These are phyloP conservation scores for Leishmania arabica DNA, from an alignment of 208 protist genomes.

Conservation along the genomic window DNA sequence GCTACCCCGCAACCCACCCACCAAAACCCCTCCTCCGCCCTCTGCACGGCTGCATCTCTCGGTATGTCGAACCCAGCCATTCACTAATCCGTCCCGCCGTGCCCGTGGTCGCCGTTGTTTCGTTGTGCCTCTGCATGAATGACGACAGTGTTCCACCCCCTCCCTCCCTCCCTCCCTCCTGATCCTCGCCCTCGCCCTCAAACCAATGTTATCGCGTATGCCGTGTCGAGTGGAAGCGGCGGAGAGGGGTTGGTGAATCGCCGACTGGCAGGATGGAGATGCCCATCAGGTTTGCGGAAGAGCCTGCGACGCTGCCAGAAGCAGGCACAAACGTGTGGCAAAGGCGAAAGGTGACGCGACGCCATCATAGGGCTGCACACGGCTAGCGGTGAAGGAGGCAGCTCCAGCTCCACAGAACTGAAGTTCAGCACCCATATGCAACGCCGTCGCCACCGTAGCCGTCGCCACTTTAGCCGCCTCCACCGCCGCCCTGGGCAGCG, in stretches of 20 bases:
- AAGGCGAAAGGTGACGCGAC: neutral
- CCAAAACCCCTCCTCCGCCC: neutral
- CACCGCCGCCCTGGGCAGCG: neutral
- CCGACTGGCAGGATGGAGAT: neutral
- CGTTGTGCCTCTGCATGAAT: neutral
- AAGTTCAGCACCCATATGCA: neutral
- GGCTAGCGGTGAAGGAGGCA: neutral
- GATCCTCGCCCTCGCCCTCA: neutral
- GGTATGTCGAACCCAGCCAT: neutral
- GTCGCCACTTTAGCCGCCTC: neutral
- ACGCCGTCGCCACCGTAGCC: neutral
- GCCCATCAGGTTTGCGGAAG: too few relatives aligned
- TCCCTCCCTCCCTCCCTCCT: too few relatives aligned
- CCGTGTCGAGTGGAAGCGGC: neutral
- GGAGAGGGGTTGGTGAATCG: too few relatives aligned
- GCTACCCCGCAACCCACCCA: neutral
- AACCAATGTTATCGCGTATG: neutral
- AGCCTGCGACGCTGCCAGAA: too few relatives aligned
- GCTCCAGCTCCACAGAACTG: neutral
- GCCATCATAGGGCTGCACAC: neutral
- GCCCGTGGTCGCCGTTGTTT: neutral
- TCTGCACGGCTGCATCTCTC: neutral
- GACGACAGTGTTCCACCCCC: too few relatives aligned
- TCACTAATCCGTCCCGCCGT: neutral
- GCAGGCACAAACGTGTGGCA: neutral